Evolutionary conservation across 176 grass and related monocot genomes (phyloP).

Genomic region (Musa schizocarpa): DNA sequence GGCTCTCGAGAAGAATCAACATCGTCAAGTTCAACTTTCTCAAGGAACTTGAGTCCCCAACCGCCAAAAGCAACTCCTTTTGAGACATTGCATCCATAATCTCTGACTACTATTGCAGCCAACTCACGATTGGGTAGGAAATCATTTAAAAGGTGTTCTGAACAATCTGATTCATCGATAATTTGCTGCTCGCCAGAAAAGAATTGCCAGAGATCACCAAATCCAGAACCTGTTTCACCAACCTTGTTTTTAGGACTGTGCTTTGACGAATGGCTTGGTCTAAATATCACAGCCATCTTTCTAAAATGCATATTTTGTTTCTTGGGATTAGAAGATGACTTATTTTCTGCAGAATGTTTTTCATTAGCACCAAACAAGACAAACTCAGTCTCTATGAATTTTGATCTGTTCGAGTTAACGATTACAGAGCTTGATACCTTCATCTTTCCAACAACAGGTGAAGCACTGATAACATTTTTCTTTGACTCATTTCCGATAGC

Average conservation of each 20-base stretch:
- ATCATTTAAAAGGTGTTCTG: conserved; percentile 17
- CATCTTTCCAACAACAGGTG: conserved; percentile 27
- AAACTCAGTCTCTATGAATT: conserved; percentile 31
- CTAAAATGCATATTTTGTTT: neutral
- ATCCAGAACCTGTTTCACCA: neutral
- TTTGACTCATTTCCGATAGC: neutral
- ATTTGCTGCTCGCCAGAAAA: neutral
- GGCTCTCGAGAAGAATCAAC: neutral
- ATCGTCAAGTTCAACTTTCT: neutral
- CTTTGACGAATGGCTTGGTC: conserved; percentile 13
- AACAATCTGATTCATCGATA: conserved; percentile 5
- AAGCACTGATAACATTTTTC: neutral
- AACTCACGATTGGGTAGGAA: conserved; percentile 28
- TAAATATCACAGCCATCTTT: conserved; percentile 21
- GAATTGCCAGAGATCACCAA: neutral
- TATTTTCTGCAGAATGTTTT: conserved; percentile 1
- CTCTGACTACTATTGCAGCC: conserved; percentile 26
- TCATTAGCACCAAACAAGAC: conserved; percentile 20
- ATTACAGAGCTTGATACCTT: conserved; percentile 32
- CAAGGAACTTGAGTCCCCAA: conserved; percentile 46
- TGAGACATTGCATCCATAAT: conserved; percentile 6
- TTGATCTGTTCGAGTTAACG: conserved; percentile 13
- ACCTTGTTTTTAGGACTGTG: conserved; percentile 13
- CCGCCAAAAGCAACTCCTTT: conserved; percentile 22
- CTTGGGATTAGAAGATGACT: neutral